A percentile compares a stretch with the other conserved stretches of the same genome.
These are phyloP conservation scores for Exophiala sideris DNA, from an alignment of 2,329 filamentous ascomycete genomes.

Conservation along the genomic window DNA sequence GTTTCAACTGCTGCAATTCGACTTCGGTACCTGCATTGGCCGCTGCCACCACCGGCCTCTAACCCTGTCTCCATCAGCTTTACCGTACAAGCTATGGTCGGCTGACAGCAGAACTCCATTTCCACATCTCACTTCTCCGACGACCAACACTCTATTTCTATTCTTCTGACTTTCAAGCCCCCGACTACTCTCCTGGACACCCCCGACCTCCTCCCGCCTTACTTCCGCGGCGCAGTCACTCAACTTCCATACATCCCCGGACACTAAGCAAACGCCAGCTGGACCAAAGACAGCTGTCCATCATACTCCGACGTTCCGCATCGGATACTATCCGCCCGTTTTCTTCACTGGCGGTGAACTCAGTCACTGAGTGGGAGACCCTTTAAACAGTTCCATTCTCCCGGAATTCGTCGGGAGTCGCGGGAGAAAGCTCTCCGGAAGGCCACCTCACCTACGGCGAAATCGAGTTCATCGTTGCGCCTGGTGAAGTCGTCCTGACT, in stretches of 20 bases:
- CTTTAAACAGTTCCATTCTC: neutral
- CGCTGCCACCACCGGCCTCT: neutral
- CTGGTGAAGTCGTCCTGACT: no score
- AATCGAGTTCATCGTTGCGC: no score
- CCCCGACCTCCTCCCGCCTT: no score
- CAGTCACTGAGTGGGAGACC: neutral
- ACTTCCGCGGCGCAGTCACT: neutral
- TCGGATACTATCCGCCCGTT: neutral
- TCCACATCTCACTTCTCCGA: neutral
- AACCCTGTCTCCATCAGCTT: neutral
- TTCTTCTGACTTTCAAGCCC: neutral
- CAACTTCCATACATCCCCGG: neutral
- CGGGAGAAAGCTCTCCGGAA: neutral
- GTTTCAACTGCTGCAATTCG: neutral
- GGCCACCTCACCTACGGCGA: no score
- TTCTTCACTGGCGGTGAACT: neutral
- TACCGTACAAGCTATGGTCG: neutral
- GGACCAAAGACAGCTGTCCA: neutral
- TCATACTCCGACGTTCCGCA: neutral
- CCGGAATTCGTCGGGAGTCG: neutral
- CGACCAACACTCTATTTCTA: neutral
- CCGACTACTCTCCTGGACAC: neutral
- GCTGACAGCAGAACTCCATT: neutral
- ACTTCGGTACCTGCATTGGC: conserved; percentile 2
- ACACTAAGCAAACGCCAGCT: neutral